phyloP scores from a whole-genome alignment of 768 basidiomycete genomes.

The Trametes elegans region DNA sequence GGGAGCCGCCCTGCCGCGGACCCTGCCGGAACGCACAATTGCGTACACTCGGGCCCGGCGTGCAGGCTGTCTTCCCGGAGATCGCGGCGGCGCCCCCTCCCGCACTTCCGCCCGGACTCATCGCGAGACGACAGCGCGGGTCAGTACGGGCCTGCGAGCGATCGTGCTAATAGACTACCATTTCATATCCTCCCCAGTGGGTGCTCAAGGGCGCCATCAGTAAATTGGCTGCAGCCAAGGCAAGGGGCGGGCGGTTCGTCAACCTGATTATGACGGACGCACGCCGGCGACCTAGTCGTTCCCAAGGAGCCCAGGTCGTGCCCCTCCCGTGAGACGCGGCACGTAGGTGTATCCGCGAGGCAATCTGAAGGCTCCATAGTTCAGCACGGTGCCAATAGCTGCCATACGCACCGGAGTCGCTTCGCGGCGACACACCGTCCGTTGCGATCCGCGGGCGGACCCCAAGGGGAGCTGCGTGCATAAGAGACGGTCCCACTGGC shows the following conservation, averaged over 20 bases:
- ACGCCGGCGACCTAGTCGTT: neutral
- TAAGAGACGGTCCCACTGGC: neutral
- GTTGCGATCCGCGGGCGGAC: neutral
- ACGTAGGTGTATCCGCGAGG: neutral
- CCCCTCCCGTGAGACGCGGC: neutral
- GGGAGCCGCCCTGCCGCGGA: slow-evolving; percentile 2
- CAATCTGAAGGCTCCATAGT: neutral
- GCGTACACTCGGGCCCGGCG: neutral
- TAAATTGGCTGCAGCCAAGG: no score
- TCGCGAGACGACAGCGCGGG: neutral
- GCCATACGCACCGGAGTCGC: neutral
- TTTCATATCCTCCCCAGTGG: no score
- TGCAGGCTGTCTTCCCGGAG: no score
- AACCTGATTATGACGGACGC: neutral
- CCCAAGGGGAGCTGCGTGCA: neutral
- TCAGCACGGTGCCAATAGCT: neutral
- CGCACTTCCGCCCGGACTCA: neutral
- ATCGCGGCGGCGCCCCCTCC: neutral
- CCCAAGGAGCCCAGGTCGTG: neutral
- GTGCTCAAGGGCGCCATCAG: no score
- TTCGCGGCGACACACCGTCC: neutral
- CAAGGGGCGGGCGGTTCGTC: no score
- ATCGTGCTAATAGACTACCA: no score
- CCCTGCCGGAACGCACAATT: neutral
- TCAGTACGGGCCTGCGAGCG: no score